phyloP scores from a whole-genome alignment of 768 basidiomycete genomes.

The Rhizopogon vinicolor region DNA sequence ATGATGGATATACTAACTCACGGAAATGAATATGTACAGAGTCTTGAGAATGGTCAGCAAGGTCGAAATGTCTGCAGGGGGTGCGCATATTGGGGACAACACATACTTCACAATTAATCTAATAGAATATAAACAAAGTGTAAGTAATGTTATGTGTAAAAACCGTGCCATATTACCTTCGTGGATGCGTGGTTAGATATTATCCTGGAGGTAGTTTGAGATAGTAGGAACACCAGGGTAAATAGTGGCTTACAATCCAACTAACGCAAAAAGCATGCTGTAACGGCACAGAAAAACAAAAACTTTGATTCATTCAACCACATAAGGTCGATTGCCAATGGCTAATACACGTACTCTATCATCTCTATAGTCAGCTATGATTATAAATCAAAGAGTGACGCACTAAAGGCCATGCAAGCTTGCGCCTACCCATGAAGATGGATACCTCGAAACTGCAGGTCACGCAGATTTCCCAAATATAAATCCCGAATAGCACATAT shows the following conservation, averaged over 20 bases:
- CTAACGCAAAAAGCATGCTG: constrained; percentile 61
- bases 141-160: not conserved
- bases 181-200: constrained; percentile 49
- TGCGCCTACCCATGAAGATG: constrained; percentile 49
- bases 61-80: not conserved
- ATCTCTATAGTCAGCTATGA: not conserved
- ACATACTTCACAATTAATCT: constrained; percentile 61
- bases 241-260: constrained; percentile 48
- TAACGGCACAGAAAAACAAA: constrained; percentile 72
- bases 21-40: constrained; percentile 67
- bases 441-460: constrained; percentile 70
- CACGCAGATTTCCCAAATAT: constrained; percentile 62
- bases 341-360: constrained; percentile 1
- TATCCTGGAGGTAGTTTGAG: constrained; percentile 35
- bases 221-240: not conserved
- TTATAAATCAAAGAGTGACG: constrained; percentile 20
- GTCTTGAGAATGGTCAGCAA: constrained; percentile 33
- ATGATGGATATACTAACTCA: constrained; percentile 19
- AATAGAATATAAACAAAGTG: not conserved
- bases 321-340: not conserved
- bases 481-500: constrained; percentile 61
- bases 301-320: constrained; percentile 27
- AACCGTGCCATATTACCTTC: constrained; percentile 28
- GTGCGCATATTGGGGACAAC: not conserved
- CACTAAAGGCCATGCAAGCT: constrained; percentile 68